These are phyloP conservation scores for Penicillium sp. DNA, from an alignment of 2,329 filamentous ascomycete species.

Conservation along the genomic window DNA sequence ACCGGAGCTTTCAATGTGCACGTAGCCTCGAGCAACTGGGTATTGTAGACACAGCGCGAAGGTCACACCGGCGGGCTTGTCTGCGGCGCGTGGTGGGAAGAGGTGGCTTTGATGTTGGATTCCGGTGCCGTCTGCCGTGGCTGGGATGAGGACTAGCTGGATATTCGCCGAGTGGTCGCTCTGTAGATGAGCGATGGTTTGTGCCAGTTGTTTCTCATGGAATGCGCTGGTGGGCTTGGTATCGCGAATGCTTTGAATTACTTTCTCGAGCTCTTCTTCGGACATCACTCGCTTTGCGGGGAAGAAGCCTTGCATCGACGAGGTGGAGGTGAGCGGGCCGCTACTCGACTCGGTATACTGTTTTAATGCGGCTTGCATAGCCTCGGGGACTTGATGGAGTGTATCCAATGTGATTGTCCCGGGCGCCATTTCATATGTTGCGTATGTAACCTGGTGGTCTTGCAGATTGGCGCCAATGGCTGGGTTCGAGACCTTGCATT, in stretches of 20 bases:
- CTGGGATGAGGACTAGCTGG: conserved; percentile 9
- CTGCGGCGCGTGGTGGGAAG: conserved; percentile 1
- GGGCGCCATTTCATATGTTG: conserved; percentile 12
- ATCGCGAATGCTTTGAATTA: conserved; percentile 14
- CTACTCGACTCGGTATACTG: conserved; percentile 7
- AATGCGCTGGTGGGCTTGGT: conserved; percentile 12
- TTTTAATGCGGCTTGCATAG: conserved; percentile 10
- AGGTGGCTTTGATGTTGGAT: conserved; percentile 12
- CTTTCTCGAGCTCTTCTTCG: conserved; percentile 8
- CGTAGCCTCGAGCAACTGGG: conserved; percentile 20
- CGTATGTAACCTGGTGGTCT: conserved; percentile 34
- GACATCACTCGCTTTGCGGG: conserved; percentile 12
- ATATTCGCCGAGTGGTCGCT: conserved; percentile 15
- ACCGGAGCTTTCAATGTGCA: conserved; percentile 17
- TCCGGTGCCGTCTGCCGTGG: conserved; percentile 4
- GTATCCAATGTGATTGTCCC: conserved; percentile 10
- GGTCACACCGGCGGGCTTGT: conserved; percentile 9
- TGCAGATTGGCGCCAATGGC: conserved; percentile 49
- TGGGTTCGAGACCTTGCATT: conserved; percentile 41
- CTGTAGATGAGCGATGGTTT: conserved; percentile 9
- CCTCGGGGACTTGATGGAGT: conserved; percentile 8
- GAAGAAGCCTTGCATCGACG: conserved; percentile 16
- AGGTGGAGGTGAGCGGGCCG: conserved; percentile 7
- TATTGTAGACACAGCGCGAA: conserved; percentile 20
- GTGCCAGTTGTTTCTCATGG: conserved; percentile 13